Conservation (phyloP, 352 stramenopile genomes). For the Pythium pectinolyticum region DNA sequence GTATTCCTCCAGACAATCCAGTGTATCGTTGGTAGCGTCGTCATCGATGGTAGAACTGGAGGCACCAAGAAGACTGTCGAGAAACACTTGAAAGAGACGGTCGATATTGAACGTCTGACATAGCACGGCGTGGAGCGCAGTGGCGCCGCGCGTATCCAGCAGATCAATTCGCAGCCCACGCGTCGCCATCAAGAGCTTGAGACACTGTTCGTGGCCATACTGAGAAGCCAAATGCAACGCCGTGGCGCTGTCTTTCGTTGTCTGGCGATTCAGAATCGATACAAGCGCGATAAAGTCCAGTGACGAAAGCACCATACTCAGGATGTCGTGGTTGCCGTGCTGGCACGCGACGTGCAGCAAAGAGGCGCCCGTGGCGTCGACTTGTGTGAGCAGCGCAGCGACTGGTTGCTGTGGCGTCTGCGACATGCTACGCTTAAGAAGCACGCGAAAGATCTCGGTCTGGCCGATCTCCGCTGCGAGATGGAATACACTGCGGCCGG, state of each 20-base stretch:
- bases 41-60: slow-evolving; percentile 4
- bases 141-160: slow-evolving; percentile 40
- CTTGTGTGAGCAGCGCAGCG: slow-evolving; percentile 36
- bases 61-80: slow-evolving; percentile 23
- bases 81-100: slow-evolving; percentile 45
- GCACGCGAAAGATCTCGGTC: slow-evolving; percentile 43
- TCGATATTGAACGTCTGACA: slow-evolving; percentile 68
- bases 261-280: slow-evolving; percentile 40
- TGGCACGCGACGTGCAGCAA: slow-evolving; percentile 46
- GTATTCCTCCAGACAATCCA: slow-evolving; percentile 46
- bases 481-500: slow-evolving; percentile 51
- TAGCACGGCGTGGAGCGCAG: slow-evolving; percentile 60
- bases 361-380: slow-evolving; percentile 43
- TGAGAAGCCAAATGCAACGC: slow-evolving; percentile 51
- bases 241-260: slow-evolving; percentile 37
- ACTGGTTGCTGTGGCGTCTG: neutral
- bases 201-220: slow-evolving; percentile 43
- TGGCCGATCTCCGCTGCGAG: slow-evolving; percentile 41
- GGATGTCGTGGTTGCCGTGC: slow-evolving; percentile 44
- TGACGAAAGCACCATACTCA: slow-evolving; percentile 23
- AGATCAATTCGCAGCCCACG: slow-evolving; percentile 30
- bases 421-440: slow-evolving; percentile 27
- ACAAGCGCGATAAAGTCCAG: slow-evolving; percentile 17
- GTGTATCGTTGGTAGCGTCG: slow-evolving; percentile 25
- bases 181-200: slow-evolving; percentile 36